Percentiles rank a stretch among this genome's conserved stretches.
phyloP scores from a whole-genome alignment of 306 rosid species.

The Echinosophora koreensis region DNA sequence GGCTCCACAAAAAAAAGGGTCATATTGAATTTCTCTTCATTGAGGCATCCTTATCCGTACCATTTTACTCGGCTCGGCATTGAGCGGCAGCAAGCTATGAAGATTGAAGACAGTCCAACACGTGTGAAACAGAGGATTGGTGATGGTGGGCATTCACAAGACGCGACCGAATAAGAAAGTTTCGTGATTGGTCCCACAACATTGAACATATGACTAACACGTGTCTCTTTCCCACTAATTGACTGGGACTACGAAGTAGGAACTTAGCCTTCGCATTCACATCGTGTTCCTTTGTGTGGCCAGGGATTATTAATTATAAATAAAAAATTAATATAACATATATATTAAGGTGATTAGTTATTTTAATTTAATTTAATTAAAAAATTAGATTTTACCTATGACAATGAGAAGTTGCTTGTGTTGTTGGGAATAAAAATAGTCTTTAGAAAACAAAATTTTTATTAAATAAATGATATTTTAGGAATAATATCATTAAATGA shows the following conservation, averaged over 20 bases:
- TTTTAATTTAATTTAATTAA: no score
- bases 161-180: not conserved
- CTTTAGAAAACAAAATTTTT: no score
- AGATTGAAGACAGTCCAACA: not conserved
- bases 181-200: not conserved
- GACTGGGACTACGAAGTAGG: not conserved
- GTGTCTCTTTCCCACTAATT: conserved; percentile 7
- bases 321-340: no score
- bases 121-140: not conserved
- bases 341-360: no score
- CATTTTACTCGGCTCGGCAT: not conserved
- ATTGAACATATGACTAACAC: conserved; percentile 8
- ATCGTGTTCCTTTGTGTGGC: not conserved
- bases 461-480: no score
- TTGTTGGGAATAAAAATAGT: no score
- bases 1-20: not conserved
- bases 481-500: no score
- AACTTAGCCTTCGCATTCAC: not conserved
- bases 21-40: not conserved
- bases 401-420: no score
- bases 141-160: not conserved
- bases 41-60: conserved; percentile 1
- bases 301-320: not conserved
- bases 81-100: not conserved
- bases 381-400: no score